phyloP scores from a whole-genome alignment of 257 asterid species.

The Anisodus tanguticus region DNA sequence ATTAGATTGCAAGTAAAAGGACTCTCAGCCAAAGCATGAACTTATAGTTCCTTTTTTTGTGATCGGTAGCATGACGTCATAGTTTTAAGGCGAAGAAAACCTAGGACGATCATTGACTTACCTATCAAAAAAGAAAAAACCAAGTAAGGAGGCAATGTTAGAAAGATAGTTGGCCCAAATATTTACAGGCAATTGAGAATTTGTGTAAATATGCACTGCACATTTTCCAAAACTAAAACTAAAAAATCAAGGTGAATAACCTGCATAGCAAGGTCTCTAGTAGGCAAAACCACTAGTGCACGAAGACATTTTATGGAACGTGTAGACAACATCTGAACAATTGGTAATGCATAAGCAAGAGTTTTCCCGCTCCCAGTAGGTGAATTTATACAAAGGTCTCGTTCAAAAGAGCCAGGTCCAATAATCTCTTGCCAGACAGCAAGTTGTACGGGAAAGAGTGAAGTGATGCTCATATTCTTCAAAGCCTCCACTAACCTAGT shows the following conservation, averaged over 20 bases:
- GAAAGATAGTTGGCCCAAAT: not conserved
- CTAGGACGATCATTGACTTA: not conserved
- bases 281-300: slow-evolving; percentile 92
- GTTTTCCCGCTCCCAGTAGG: slow-evolving; percentile 98
- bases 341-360: slow-evolving; percentile 85
- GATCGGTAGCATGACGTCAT: not conserved
- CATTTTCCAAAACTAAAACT: slow-evolving; percentile 11
- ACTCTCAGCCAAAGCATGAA: not conserved
- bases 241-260: slow-evolving; percentile 40
- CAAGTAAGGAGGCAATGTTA: not conserved
- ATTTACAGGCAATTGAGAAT: slow-evolving; percentile 9
- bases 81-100: not conserved
- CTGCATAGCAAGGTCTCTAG: slow-evolving; percentile 93
- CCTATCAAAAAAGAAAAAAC: not conserved
- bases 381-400: slow-evolving; percentile 86
- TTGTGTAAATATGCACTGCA: not conserved
- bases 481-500: slow-evolving; percentile 70
- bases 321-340: slow-evolving; percentile 71
- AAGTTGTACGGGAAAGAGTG: slow-evolving; percentile 86
- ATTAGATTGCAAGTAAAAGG: not conserved
- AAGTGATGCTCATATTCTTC: slow-evolving; percentile 60
- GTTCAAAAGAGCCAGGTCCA: slow-evolving; percentile 83
- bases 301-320: slow-evolving; percentile 74
- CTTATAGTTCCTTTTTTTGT: not conserved
- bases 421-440: slow-evolving; percentile 92